Conservation (phyloP, 768 basidiomycete genomes). For the Calocera viscosa region DNA sequence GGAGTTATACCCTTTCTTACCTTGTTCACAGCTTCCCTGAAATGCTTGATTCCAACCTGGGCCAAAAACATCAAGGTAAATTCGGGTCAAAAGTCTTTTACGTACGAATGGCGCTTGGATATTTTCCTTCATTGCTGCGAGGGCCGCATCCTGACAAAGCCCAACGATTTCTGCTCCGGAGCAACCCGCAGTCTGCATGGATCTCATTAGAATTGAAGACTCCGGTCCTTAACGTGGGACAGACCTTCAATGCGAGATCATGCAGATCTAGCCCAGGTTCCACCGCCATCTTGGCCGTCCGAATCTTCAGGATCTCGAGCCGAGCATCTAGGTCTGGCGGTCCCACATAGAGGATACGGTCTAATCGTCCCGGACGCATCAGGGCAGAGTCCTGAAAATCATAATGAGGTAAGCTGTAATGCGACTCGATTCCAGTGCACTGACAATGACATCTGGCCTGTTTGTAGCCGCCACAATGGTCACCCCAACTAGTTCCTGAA, state of each 20-base stretch:
- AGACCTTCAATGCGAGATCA: conserved; percentile 57
- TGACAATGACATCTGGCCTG: conserved; percentile 77
- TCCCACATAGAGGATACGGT: conserved; percentile 87
- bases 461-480: conserved; percentile 94
- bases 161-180: conserved; percentile 90
- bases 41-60: conserved; percentile 64
- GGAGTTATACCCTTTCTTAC: conserved; percentile 78
- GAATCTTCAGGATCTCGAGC: conserved; percentile 73
- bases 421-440: conserved; percentile 24
- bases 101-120: conserved; percentile 65
- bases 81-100: not conserved
- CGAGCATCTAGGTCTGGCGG: conserved; percentile 73
- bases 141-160: conserved; percentile 90
- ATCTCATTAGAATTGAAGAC: not conserved
- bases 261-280: conserved; percentile 53
- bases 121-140: conserved; percentile 80
- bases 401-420: not conserved
- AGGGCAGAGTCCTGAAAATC: conserved; percentile 74
- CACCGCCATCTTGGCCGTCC: conserved; percentile 67
- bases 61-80: conserved; percentile 2
- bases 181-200: conserved; percentile 72
- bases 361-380: conserved; percentile 88
- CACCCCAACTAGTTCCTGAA: conserved; percentile 89
- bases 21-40: conserved; percentile 56
- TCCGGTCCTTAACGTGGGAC: conserved; percentile 16